phyloP scores from a whole-genome alignment of 805 yeast genomes.

The Pichia phayaonensis region DNA sequence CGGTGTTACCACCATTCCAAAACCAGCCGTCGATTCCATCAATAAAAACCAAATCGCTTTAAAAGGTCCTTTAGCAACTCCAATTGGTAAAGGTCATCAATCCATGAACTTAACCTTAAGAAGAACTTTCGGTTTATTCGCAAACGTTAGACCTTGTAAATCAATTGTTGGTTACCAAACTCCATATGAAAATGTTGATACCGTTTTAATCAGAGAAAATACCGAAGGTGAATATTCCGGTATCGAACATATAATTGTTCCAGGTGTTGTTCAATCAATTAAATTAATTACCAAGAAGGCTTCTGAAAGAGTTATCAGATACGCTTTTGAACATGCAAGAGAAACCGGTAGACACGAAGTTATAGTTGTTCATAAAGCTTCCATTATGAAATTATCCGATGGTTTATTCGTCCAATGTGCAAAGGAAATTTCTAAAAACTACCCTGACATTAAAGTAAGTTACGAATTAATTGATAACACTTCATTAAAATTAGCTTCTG shows the following conservation, averaged over 20 bases:
- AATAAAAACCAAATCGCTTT: conserved; percentile 90
- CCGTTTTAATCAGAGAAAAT: conserved; percentile 96
- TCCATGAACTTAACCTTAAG: conserved; percentile 95
- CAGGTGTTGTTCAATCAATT: conserved; percentile 97
- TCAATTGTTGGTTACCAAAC: conserved; percentile 91
- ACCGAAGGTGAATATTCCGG: conserved; percentile 99
- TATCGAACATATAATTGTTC: conserved; percentile 95
- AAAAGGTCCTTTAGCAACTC: conserved; percentile 98
- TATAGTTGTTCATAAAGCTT: conserved; percentile 94
- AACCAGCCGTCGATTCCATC: conserved; percentile 85
- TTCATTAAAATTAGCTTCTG: conserved; percentile 79
- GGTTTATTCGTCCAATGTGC: conserved; percentile 94
- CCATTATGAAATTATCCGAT: conserved; percentile 96
- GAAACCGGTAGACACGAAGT: conserved; percentile 82
- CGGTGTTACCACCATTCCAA: conserved; percentile 91
- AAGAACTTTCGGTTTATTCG: conserved; percentile 92
- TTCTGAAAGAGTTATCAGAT: conserved; percentile 92
- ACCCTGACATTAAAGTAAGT: conserved; percentile 79
- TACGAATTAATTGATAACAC: conserved; percentile 94
- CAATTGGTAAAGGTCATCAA: conserved; percentile 97
- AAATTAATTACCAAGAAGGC: conserved; percentile 95
- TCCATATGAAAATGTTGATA: conserved; percentile 82
- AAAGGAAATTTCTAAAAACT: conserved; percentile 80
- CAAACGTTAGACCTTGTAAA: conserved; percentile 96
- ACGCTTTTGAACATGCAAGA: conserved; percentile 94